Evolutionary conservation across 2,329 filamentous ascomycete genomes (phyloP).

Genomic region (Pseudogymnoascus sp.): DNA sequence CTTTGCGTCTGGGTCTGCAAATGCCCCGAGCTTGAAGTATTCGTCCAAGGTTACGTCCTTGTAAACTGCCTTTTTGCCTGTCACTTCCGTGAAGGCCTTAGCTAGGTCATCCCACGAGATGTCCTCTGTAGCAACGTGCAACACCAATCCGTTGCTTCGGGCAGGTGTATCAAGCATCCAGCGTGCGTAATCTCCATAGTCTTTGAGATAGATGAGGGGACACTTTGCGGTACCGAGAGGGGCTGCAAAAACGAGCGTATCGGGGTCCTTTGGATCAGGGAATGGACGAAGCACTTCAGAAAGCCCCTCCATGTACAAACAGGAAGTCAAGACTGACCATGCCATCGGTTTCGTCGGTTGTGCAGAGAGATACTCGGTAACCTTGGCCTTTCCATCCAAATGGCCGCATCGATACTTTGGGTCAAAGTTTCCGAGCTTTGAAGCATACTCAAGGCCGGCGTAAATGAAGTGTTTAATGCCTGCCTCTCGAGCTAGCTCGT

Average conservation of each 20-base stretch:
- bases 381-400: conserved; percentile 33
- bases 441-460: conserved; percentile 33
- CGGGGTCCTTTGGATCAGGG: conserved; percentile 13
- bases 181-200: conserved; percentile 22
- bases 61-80: conserved; percentile 17
- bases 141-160: conserved; percentile 20
- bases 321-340: conserved; percentile 25
- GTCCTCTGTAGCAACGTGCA: conserved; percentile 22
- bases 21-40: conserved; percentile 15
- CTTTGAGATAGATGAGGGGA: conserved; percentile 23
- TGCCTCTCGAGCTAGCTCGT: conserved; percentile 24
- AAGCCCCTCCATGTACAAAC: conserved; percentile 28
- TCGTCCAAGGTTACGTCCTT: conserved; percentile 18
- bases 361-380: conserved; percentile 22
- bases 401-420: conserved; percentile 32
- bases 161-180: conserved; percentile 25
- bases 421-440: conserved; percentile 32
- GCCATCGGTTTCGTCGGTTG: conserved; percentile 15
- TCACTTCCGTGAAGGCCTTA: conserved; percentile 16
- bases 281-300: conserved; percentile 18
- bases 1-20: conserved; percentile 17
- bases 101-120: conserved; percentile 19
- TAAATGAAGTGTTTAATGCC: conserved; percentile 28
- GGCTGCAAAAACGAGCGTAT: conserved; percentile 14
- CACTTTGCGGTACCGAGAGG: conserved; percentile 17